Evolutionary conservation across 345 rosid genomes (phyloP), one percentile per base, ranked within the genome.

Genomic region (Rhodamnia rubescens): DNA sequence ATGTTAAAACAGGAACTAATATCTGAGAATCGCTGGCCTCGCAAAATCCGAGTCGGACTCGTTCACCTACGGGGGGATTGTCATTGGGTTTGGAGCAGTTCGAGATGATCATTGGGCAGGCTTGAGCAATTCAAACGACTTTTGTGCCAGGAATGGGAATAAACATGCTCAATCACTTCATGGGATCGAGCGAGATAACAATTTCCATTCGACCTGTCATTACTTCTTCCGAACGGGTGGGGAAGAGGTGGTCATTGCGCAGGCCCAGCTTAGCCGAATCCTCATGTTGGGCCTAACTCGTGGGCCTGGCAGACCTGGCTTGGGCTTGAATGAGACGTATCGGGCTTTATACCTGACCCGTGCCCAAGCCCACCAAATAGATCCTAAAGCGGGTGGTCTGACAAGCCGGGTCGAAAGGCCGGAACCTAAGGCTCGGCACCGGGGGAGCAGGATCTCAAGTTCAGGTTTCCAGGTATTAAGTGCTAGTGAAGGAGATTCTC

Each of bases 1-100:
- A 69, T 36, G 47, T 36, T 69, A 1, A 36, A 20, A 36, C 12
- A 18, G 11, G 26, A 40, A 20, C 12, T 69, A 2, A 32, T 0
- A 18, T 32, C 26, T 8, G 7, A 36, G 78, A 32, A 8, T 7
- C 2, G 0, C 26, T 24, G 0, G 1, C 0, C 13, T 15, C 7
- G 26, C 42, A 11, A 69, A 36, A 36, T 69, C 47, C 1, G 0
- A 69, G 9, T 8, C 7, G 3, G 13, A 9, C 13, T 69, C 47
- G 36, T 69, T 69, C 6, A 3, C 47, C 78, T 4, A 0, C 7
- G 8, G 44, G 78, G 15, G 42, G 15, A 29, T 15, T 21, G 6
- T 15, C 42, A 29, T 29, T 0, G 6, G 11, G 22, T 64, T 29
- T 2, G 0, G 42, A 29, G 42, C 3, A 4, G 42, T 64, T 29